Evolutionary conservation across 208 protist species (phyloP), one percentile per base, ranked within the genome.

Genomic region (Naegleria gruberi): DNA sequence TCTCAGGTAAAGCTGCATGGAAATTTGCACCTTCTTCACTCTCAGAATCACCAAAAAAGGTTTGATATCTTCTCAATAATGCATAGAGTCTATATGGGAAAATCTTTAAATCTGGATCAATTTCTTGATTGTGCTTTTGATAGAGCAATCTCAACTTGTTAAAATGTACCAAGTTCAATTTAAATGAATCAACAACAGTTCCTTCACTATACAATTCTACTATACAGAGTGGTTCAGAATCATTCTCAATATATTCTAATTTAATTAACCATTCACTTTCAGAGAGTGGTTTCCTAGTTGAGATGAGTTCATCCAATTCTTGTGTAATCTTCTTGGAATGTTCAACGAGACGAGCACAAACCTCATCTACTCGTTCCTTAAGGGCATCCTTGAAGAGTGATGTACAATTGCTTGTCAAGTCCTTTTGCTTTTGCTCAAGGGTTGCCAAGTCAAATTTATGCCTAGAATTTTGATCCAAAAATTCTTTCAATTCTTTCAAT

Each of bases 81-180:
- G n/a, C 7, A 55, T 46, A 55, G 7, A 87, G 42, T 44, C 34
- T 15, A 46, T 87, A 30, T n/a, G 6, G 42, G 55, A 87, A 87
- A 34, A 44, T 23, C 17, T 44, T 83, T n/a, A 77, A 37, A 37
- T 77, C 30, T 77, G 65, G 65, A 77, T 77, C 65, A 45, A 17
- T 42, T 26, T 84, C 81, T 30, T 4, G 0, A 45, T 84, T 84
- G n/a, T 43, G 41, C 44, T 84, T 84, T 26, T 34, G 42, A 43
- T 45, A 84, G 10, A 84, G n/a, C 44, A 84, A 84, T 84, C 81
- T 84, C 17, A 84, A 45, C 44, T 84, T 84, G n/a, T 84, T 84
- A 45, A 45, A 44, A 30, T 84, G 81, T 45, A 41, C n/a, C 30
- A 84, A 46, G n/a, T 42, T 84, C 17, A 84, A 46, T 17, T 84